A percentile compares a stretch with the other conserved stretches of the same genome.
These are phyloP conservation scores for Coemansia sp. DNA, from an alignment of 192 early-diverging fungal genomes.

Conservation along the genomic window DNA sequence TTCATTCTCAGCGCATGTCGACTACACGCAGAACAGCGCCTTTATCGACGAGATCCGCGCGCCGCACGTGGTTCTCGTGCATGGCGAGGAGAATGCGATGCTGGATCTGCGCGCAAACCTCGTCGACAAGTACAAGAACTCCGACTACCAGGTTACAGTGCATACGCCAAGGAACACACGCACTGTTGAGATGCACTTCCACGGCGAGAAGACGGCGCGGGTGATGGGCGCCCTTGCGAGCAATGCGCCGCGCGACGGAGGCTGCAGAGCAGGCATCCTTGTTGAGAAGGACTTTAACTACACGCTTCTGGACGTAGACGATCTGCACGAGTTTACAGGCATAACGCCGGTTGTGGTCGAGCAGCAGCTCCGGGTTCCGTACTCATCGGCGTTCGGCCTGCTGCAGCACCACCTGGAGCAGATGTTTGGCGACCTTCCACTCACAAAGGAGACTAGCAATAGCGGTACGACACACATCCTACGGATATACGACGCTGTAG, in stretches of 20 bases:
- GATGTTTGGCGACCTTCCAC: constrained; percentile 79
- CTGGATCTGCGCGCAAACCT: constrained; percentile 82
- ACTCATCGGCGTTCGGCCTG: constrained; percentile 72
- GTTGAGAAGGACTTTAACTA: constrained; percentile 90
- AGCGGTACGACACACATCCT: constrained; percentile 26
- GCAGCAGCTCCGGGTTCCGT: constrained; percentile 76
- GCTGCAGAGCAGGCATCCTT: constrained; percentile 72
- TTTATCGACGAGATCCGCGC: constrained; percentile 96
- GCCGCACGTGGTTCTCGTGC: constrained; percentile 90
- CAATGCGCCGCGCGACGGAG: constrained; percentile 68
- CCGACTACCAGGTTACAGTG: constrained; percentile 77
- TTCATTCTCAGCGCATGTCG: constrained; percentile 97
- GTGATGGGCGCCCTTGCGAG: constrained; percentile 78
- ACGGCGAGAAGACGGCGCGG: constrained; percentile 93
- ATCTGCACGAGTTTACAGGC: constrained; percentile 82
- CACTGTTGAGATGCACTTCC: constrained; percentile 85
- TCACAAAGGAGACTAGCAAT: constrained; percentile 27
- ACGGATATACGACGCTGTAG: constrained; percentile 73
- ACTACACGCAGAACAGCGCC: constrained; percentile 91
- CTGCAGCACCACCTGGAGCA: constrained; percentile 88
- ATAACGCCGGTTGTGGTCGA: constrained; percentile 71
- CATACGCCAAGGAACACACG: constrained; percentile 89
- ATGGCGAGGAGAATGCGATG: constrained; percentile 96
- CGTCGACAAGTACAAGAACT: constrained; percentile 75
- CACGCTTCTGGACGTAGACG: constrained; percentile 74